Conservation (phyloP, 2,329 filamentous ascomycete genomes). For the Fusarium oxysporum region DNA sequence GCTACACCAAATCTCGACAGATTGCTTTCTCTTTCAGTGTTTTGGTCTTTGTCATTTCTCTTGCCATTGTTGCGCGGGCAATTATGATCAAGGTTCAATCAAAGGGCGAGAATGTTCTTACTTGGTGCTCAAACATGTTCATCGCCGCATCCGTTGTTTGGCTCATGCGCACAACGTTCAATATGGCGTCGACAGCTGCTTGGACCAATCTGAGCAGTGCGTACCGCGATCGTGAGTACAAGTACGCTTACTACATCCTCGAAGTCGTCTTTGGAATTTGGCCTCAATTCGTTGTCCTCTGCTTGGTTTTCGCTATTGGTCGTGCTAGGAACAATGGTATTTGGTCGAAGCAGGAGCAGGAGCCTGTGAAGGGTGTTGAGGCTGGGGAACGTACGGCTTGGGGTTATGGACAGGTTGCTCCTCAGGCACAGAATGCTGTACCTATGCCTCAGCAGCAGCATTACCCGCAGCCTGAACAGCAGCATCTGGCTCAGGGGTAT, state of each 20-base stretch:
- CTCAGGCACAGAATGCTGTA: slow-evolving; percentile 1
- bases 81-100: slow-evolving; percentile 38
- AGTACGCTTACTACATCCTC: slow-evolving; percentile 34
- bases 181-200: slow-evolving; percentile 31
- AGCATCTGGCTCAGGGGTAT: neutral
- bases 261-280: slow-evolving; percentile 41
- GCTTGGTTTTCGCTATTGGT: slow-evolving; percentile 46
- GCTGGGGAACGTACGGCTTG: slow-evolving; percentile 28
- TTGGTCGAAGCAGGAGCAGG: slow-evolving; percentile 40
- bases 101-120: slow-evolving; percentile 19
- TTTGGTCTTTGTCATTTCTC: slow-evolving; percentile 30
- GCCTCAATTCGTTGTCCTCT: slow-evolving; percentile 43
- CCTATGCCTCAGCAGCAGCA: slow-evolving; percentile 13
- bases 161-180: slow-evolving; percentile 42
- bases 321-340: slow-evolving; percentile 42
- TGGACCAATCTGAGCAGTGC: slow-evolving; percentile 13
- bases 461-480: neutral
- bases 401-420: slow-evolving; percentile 33
- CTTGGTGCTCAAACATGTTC: slow-evolving; percentile 38
- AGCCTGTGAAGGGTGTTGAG: slow-evolving; percentile 22
- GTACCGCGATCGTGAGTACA: neutral
- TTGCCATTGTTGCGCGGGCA: slow-evolving; percentile 24
- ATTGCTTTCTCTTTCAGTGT: slow-evolving; percentile 25
- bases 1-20: neutral
- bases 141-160: slow-evolving; percentile 41